Base-by-base conservation (phyloP, 495 filamentous ascomycete species). In the Usnea hakonensis region DNA sequence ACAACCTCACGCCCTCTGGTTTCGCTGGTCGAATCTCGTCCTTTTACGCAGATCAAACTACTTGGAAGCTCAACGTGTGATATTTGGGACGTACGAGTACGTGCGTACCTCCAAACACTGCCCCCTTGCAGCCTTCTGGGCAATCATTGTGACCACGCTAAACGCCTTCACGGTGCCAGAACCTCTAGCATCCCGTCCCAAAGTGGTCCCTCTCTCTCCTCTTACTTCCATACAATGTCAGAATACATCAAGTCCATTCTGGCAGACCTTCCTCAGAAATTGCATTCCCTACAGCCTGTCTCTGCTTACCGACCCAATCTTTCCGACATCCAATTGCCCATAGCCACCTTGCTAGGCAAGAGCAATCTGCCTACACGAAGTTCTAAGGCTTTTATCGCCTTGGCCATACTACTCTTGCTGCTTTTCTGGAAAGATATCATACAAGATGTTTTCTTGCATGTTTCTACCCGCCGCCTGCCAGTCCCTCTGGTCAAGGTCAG, bases 341-440 rank as follows among this genome's bases (percentile, higher is more conserved):
- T 56, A 19, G 35, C 61, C 44, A 43, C 35, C 43, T 43, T 58
- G 2, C 57, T 58, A 23, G 57, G 61, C 23, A 63, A 50, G 48
- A 52, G 11, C 38, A 63, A 57, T 38, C 37, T 62, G 21, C 55
- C 58, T 44, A 38, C 44, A 14, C 55, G 50, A 40, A 58, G 57
- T 58, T 38, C 61, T 4, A 60, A 46, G 17, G 57, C 50, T 10
- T 13, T 61, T 7, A 53, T 62, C 30, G 37, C 23, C 6, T 58
- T 64, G 17, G 37, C 52, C 30, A n/a, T 61, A 2, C 40, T 67
- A 16, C 9, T 67, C 5, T 57, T 67, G 17, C 13, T 67, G 10
- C n/a, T 67, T 4, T 60, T 64, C 41, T 64, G 61, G 62, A 67
- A 61, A 43, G 50, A 61, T 28, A 61, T 64, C 6, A 63, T 64